These are phyloP conservation scores for Cercophora newfieldiana DNA, from an alignment of 495 filamentous ascomycete species.

Conservation along the genomic window DNA sequence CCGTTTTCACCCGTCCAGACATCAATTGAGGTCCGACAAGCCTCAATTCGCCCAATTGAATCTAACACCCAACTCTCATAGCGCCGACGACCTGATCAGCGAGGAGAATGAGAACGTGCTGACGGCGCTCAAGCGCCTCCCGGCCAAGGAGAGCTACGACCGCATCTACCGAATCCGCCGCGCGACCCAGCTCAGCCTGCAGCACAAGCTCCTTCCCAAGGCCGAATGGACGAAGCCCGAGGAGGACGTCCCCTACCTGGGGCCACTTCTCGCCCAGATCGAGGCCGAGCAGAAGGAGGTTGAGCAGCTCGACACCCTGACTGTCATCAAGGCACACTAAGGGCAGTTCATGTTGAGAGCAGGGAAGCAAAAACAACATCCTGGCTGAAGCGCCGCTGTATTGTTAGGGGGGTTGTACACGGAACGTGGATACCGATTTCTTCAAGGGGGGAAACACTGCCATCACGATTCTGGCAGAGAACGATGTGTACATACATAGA, in stretches of 20 bases:
- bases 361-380: not conserved
- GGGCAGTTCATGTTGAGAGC: not conserved
- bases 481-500: slow-evolving; percentile 15
- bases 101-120: slow-evolving; percentile 87
- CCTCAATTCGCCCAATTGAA: slow-evolving; percentile 7
- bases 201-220: slow-evolving; percentile 80
- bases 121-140: slow-evolving; percentile 84
- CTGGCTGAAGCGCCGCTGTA: slow-evolving; percentile 12
- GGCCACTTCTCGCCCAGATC: slow-evolving; percentile 31
- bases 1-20: slow-evolving; percentile 7
- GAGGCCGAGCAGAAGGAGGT: slow-evolving; percentile 80
- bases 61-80: slow-evolving; percentile 36
- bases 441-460: not conserved
- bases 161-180: slow-evolving; percentile 94
- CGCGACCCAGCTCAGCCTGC: slow-evolving; percentile 77
- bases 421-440: not conserved
- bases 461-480: not conserved
- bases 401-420: not conserved
- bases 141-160: slow-evolving; percentile 89
- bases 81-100: slow-evolving; percentile 87
- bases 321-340: slow-evolving; percentile 59
- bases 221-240: slow-evolving; percentile 68
- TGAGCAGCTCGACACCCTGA: slow-evolving; percentile 77
- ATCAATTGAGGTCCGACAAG: slow-evolving; percentile 18
- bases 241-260: slow-evolving; percentile 41